Conservation (phyloP, 768 basidiomycete genomes). For the Cystofilobasidium macerans region DNA sequence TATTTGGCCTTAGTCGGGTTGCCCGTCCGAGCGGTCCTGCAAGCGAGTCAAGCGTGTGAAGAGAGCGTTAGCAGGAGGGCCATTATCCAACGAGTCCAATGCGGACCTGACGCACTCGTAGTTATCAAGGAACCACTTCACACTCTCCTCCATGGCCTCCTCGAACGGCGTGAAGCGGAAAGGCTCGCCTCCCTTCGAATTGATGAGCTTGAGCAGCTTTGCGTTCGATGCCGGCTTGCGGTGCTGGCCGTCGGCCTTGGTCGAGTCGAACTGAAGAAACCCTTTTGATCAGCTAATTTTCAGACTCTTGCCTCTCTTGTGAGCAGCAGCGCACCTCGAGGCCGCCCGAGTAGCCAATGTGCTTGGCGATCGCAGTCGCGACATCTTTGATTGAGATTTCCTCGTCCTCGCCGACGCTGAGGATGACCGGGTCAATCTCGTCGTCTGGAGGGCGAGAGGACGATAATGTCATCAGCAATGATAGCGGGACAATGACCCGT, state of each 20-base stretch:
- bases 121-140: conserved; percentile 79
- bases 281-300: too few species aligned
- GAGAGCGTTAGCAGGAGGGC: too few species aligned
- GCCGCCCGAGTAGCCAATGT: conserved; percentile 64
- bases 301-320: too few species aligned
- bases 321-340: conserved; percentile 48
- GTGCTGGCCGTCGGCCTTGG: conserved; percentile 82
- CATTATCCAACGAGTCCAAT: too few species aligned
- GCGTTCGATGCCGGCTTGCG: conserved; percentile 91
- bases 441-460: conserved; percentile 42
- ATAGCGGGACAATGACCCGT: neutral
- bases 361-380: conserved; percentile 79
- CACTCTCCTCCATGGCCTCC: conserved; percentile 61
- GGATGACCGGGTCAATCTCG: conserved; percentile 82
- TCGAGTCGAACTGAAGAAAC: conserved; percentile 69
- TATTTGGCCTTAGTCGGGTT: too few species aligned
- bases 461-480: neutral
- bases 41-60: too few species aligned
- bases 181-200: conserved; percentile 41
- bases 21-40: too few species aligned
- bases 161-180: conserved; percentile 91
- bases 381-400: conserved; percentile 87
- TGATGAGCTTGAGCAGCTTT: conserved; percentile 62
- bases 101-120: conserved; percentile 47
- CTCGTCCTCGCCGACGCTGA: conserved; percentile 81